These are phyloP conservation scores for Penicillium sp. DNA, from an alignment of 2,329 filamentous ascomycete species.

Conservation along the genomic window DNA sequence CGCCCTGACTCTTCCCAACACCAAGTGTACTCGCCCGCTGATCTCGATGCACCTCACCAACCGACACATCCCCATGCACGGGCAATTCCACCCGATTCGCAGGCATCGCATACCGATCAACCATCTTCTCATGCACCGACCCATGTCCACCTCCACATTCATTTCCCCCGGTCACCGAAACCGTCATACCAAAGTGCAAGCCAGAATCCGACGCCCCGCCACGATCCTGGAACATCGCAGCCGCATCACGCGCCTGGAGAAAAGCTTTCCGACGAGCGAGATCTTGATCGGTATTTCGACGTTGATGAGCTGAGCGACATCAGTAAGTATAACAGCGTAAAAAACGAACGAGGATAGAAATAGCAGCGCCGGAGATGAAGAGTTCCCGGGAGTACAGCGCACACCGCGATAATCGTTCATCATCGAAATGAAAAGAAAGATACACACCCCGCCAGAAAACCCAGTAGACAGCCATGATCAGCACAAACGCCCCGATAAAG, in stretches of 20 bases:
- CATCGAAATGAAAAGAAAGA: too few relatives aligned
- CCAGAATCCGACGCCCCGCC: too few relatives aligned
- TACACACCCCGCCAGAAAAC: slow-evolving; percentile 33
- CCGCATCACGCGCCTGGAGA: slow-evolving; percentile 10
- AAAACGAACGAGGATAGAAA: too few relatives aligned
- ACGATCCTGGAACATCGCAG: not conserved
- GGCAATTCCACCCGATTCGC: slow-evolving; percentile 14
- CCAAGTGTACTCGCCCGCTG: too few relatives aligned
- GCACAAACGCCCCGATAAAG: slow-evolving; percentile 31
- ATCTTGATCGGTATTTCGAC: slow-evolving; percentile 25
- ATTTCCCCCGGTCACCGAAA: not conserved
- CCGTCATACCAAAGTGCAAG: not conserved
- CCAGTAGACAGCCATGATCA: slow-evolving; percentile 33
- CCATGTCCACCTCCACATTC: slow-evolving; percentile 4
- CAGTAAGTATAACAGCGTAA: too few relatives aligned
- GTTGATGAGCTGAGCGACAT: slow-evolving; percentile 6
- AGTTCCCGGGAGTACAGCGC: too few relatives aligned
- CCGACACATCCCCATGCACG: slow-evolving; percentile 4
- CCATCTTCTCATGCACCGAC: slow-evolving; percentile 26
- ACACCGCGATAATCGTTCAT: too few relatives aligned
- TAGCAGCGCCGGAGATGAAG: too few relatives aligned
- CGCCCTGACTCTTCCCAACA: not conserved
- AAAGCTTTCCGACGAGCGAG: slow-evolving; percentile 31
- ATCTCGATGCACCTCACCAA: not conserved
- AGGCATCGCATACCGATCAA: slow-evolving; percentile 13